Conservation (phyloP, 129 eudicot species). For the Pulicaria dysenterica region DNA sequence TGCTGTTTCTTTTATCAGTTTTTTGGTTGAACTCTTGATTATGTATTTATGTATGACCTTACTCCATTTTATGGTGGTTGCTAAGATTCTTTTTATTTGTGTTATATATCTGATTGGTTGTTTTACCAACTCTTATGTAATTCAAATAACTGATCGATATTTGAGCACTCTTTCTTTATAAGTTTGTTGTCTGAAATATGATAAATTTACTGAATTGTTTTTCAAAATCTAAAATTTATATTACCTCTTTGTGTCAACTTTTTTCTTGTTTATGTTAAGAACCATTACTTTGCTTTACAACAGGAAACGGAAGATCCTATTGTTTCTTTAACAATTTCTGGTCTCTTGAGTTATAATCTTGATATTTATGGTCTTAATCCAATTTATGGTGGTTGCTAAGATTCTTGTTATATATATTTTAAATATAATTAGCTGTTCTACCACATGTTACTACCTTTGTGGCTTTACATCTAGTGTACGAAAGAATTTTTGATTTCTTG, state of each 20-base stretch:
- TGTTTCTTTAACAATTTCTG: not conserved
- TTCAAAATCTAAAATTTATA: not conserved
- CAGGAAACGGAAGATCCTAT: not conserved
- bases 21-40: not conserved
- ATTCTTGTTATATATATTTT: not conserved
- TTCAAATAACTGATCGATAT: not conserved
- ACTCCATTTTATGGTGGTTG: not conserved
- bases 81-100: not conserved
- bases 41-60: not conserved
- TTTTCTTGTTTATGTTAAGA: not conserved
- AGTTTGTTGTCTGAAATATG: not conserved
- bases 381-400: too few relatives aligned
- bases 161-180: conserved; percentile 11
- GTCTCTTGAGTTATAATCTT: not conserved
- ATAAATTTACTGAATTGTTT: not conserved
- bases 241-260: not conserved
- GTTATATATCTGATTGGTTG: not conserved
- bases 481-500: too few relatives aligned
- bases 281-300: not conserved
- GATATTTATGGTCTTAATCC: not conserved
- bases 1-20: not conserved
- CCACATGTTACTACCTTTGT: not conserved
- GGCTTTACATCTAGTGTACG: too few relatives aligned
- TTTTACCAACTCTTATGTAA: not conserved
- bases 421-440: not conserved